A percentile compares a stretch with the other conserved stretches of the same genome.
Evolutionary conservation across 1,284 basidiomycete species (phyloP).

Genomic region (Leccinum pallidistipes): DNA sequence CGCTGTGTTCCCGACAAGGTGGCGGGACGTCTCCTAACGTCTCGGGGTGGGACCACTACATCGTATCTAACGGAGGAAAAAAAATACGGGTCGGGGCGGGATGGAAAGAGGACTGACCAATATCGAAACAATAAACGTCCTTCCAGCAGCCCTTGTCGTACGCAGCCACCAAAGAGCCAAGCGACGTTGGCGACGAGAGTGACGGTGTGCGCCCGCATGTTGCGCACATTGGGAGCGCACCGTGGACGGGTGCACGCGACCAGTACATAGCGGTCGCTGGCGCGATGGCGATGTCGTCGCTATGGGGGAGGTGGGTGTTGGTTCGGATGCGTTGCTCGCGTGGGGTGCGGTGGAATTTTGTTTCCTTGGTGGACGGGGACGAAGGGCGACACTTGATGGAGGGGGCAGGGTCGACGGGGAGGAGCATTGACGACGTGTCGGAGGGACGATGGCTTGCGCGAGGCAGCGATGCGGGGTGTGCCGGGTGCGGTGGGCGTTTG

Average conservation of each 20-base stretch:
- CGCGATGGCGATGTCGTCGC: slow-evolving; percentile 53
- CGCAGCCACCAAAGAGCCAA: slow-evolving; percentile 90
- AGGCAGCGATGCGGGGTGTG: slow-evolving; percentile 29
- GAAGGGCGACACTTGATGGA: slow-evolving; percentile 30
- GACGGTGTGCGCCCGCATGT: slow-evolving; percentile 82
- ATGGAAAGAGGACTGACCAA: slow-evolving; percentile 48
- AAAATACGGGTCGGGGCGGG: not conserved
- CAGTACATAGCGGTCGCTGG: slow-evolving; percentile 79
- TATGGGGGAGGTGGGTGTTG: slow-evolving; percentile 56
- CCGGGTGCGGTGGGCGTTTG: slow-evolving; percentile 23
- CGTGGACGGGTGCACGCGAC: slow-evolving; percentile 82
- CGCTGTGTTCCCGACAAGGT: slow-evolving; percentile 85
- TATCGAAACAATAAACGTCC: slow-evolving; percentile 83
- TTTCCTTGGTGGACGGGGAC: slow-evolving; percentile 31
- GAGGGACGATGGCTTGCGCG: slow-evolving; percentile 32
- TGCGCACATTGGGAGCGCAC: slow-evolving; percentile 64
- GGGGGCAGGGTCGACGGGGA: slow-evolving; percentile 15
- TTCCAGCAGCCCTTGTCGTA: slow-evolving; percentile 75
- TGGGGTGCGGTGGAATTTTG: slow-evolving; percentile 14
- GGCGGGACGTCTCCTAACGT: slow-evolving; percentile 75
- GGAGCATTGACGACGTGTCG: slow-evolving; percentile 28
- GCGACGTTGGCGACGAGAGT: slow-evolving; percentile 81
- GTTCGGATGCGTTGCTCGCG: slow-evolving; percentile 38
- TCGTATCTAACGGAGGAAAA: slow-evolving; percentile 60
- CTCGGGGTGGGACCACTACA: slow-evolving; percentile 84